Conservation (phyloP, 179 eudicot genomes). For the Camellia oleifera region DNA sequence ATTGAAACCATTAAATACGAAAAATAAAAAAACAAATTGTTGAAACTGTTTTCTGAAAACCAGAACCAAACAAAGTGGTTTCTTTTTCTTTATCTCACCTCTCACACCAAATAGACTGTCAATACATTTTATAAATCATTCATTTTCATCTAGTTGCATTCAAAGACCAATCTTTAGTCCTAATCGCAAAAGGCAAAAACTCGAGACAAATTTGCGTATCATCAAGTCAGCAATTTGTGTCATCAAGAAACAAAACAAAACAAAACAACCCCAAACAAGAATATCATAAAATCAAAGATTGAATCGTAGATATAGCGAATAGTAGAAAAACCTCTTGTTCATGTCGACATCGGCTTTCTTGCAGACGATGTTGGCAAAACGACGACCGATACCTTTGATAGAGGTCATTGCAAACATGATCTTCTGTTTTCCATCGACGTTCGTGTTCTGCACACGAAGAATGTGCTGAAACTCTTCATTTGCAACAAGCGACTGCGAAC, state of each 20-base stretch:
- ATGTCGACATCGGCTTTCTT: constrained; percentile 89
- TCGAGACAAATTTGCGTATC: no score
- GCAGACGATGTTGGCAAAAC: constrained; percentile 86
- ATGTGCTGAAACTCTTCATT: constrained; percentile 66
- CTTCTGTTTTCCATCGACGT: constrained; percentile 92
- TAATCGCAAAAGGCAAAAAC: not conserved
- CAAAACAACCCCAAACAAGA: not conserved
- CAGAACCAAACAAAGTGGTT: no score
- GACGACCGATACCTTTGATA: constrained; percentile 92
- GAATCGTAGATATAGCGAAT: not conserved
- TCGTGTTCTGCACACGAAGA: constrained; percentile 77
- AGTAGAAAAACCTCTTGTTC: constrained; percentile 68
- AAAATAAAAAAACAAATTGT: no score
- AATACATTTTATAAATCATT: no score
- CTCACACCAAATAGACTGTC: no score
- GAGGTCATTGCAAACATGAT: constrained; percentile 92
- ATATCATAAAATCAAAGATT: not conserved
- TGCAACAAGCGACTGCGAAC: constrained; percentile 46
- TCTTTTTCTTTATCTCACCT: no score
- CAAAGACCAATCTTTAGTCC: not conserved
- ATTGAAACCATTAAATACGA: no score
- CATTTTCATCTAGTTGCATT: no score
- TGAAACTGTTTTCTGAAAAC: no score
- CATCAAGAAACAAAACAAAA: no score
- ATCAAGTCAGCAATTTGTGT: no score